Evolutionary conservation across 345 rosid species (phyloP).

Genomic region (Lumnitzera littorea): DNA sequence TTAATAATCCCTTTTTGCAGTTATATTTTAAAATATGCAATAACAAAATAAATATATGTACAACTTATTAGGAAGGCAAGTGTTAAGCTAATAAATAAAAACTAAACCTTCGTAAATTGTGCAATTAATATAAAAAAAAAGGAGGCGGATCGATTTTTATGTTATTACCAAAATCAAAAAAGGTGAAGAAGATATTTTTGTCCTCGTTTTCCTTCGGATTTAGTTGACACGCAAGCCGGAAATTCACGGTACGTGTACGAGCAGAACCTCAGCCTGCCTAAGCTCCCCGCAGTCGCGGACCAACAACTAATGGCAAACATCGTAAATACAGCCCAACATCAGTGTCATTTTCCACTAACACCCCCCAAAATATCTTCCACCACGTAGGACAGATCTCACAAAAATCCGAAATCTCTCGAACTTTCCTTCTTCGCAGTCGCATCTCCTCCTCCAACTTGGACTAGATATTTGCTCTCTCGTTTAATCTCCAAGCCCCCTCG

Average conservation of each 20-base stretch:
- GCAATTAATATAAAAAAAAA: too few species aligned
- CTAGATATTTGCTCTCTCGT: conserved; percentile 34
- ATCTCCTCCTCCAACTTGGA: not conserved
- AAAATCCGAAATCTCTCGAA: conserved; percentile 36
- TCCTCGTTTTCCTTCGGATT: not conserved
- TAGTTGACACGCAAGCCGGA: not conserved
- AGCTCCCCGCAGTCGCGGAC: not conserved
- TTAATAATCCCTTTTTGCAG: too few species aligned
- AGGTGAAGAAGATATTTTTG: too few species aligned
- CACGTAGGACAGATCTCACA: not conserved
- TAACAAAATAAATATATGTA: too few species aligned
- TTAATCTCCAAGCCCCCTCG: not conserved
- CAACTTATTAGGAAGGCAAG: too few species aligned
- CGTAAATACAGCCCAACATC: conserved; percentile 12
- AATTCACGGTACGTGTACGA: not conserved
- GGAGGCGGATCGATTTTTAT: too few species aligned
- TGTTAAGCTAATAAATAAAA: too few species aligned
- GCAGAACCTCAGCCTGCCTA: not conserved
- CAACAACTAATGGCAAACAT: conserved; percentile 18
- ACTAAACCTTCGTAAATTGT: too few species aligned
- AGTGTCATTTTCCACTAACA: not conserved
- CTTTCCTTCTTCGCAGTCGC: conserved; percentile 14
- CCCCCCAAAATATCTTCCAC: conserved; percentile 33
- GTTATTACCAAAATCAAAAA: too few species aligned
- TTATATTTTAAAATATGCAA: too few species aligned